These are phyloP conservation scores for Cryptococcus sp. DNA, from an alignment of 1,284 basidiomycete species.

Conservation along the genomic window DNA sequence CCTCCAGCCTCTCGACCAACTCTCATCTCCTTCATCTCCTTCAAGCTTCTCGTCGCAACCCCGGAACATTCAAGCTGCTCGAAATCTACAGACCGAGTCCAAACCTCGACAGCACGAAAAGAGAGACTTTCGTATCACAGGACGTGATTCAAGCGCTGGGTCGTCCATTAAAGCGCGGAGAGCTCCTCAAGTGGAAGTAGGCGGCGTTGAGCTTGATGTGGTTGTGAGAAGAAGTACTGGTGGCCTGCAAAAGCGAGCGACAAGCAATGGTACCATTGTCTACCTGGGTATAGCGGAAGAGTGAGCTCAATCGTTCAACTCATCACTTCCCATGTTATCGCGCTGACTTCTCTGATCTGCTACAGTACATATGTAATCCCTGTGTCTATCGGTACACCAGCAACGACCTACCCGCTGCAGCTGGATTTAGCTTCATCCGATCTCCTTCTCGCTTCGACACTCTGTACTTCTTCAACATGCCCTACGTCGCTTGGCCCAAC, in stretches of 20 bases:
- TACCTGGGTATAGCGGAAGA: slow-evolving; percentile 18
- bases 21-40: not conserved
- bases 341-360: not conserved
- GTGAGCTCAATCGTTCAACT: slow-evolving; percentile 12
- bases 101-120: not conserved
- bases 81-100: not conserved
- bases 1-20: not conserved
- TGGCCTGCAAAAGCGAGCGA: slow-evolving; percentile 6
- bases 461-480: slow-evolving; percentile 36
- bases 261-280: slow-evolving; percentile 17
- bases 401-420: slow-evolving; percentile 43
- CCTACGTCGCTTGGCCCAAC: slow-evolving; percentile 20
- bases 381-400: slow-evolving; percentile 41
- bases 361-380: slow-evolving; percentile 44
- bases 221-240: not conserved
- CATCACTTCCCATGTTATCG: not conserved
- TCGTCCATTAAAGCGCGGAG: not conserved
- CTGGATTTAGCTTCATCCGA: slow-evolving; percentile 49
- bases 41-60: not conserved
- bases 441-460: slow-evolving; percentile 42
- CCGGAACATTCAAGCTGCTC: not conserved
- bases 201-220: slow-evolving; percentile 13
- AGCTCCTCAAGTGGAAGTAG: slow-evolving; percentile 3
- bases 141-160: not conserved
- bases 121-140: not conserved